A percentile compares a stretch with the other conserved stretches of the same genome.
Conservation (phyloP, 2,329 filamentous ascomycete species). For the Cercospora sp. region DNA sequence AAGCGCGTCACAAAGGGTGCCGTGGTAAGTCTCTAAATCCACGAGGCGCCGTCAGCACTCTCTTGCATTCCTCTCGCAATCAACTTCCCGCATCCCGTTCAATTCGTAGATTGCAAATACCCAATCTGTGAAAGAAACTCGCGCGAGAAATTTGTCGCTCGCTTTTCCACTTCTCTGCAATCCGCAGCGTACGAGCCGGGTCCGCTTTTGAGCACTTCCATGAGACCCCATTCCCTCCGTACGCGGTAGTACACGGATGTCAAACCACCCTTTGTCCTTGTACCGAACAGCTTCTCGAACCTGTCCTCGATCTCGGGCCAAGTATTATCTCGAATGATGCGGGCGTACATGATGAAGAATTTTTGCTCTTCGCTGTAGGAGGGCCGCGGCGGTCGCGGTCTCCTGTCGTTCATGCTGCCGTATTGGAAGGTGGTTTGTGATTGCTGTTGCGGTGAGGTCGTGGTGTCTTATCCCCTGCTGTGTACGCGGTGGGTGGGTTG, state of each 20-base stretch:
- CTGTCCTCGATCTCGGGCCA: constrained; percentile 37
- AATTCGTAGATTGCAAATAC: constrained; percentile 25
- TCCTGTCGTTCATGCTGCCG: constrained; percentile 18
- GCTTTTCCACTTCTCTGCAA: constrained; percentile 31
- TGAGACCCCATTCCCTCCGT: constrained; percentile 37
- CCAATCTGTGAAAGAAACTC: constrained; percentile 36
- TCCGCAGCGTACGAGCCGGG: constrained; percentile 32
- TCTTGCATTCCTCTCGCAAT: not conserved
- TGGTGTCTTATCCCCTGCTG: constrained; percentile 1
- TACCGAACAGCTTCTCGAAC: constrained; percentile 31
- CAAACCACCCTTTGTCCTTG: constrained; percentile 37
- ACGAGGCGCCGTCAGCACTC: not conserved
- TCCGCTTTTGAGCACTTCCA: constrained; percentile 37
- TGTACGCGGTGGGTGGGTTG: not conserved
- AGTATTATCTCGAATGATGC: constrained; percentile 34
- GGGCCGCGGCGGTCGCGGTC: constrained; percentile 33
- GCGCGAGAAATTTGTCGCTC: constrained; percentile 33
- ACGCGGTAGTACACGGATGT: constrained; percentile 41
- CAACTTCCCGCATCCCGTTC: not conserved
- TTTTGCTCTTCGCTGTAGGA: constrained; percentile 41
- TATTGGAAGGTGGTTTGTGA: not conserved
- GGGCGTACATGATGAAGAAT: constrained; percentile 39
- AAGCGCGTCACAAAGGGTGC: not conserved
- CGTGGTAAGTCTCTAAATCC: not conserved
- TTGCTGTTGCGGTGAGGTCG: not conserved